These are phyloP conservation scores for Ceratocystis harringtonii DNA, from an alignment of 2,329 filamentous ascomycete genomes.

Conservation along the genomic window DNA sequence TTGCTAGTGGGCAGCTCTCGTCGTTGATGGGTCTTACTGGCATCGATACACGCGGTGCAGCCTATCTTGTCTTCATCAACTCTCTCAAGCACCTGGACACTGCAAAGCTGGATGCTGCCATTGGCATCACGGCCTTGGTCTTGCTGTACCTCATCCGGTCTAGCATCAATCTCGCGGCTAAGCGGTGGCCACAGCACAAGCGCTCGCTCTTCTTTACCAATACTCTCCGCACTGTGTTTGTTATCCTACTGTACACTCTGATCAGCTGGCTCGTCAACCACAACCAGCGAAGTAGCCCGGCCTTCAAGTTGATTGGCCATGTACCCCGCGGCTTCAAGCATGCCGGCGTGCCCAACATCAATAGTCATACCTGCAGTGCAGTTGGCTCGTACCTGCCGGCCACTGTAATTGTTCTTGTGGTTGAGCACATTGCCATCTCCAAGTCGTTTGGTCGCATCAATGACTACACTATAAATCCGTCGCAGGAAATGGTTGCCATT, in stretches of 20 bases:
- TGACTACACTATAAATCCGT: slow-evolving; percentile 68
- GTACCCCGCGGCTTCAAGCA: slow-evolving; percentile 73
- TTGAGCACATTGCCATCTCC: slow-evolving; percentile 70
- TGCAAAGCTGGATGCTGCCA: slow-evolving; percentile 62
- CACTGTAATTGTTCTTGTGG: slow-evolving; percentile 61
- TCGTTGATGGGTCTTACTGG: slow-evolving; percentile 63
- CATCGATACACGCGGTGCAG: slow-evolving; percentile 60
- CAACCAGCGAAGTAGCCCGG: slow-evolving; percentile 44
- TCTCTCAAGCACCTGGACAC: slow-evolving; percentile 55
- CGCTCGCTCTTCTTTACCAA: slow-evolving; percentile 81
- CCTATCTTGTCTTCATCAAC: slow-evolving; percentile 74
- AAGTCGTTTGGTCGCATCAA: slow-evolving; percentile 71
- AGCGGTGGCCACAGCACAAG: slow-evolving; percentile 50
- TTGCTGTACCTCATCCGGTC: slow-evolving; percentile 64
- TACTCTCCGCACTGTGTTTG: slow-evolving; percentile 78
- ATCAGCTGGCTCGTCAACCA: slow-evolving; percentile 77
- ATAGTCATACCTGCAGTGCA: slow-evolving; percentile 42
- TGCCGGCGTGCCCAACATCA: slow-evolving; percentile 49
- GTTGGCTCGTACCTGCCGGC: slow-evolving; percentile 55
- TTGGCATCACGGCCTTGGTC: slow-evolving; percentile 69
- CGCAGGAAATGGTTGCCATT: slow-evolving; percentile 65
- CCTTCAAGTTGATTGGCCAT: slow-evolving; percentile 57
- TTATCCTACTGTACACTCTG: slow-evolving; percentile 82
- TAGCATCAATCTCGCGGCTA: slow-evolving; percentile 48
- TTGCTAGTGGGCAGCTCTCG: slow-evolving; percentile 70